phyloP scores from a whole-genome alignment of 2,329 filamentous ascomycete genomes.

The Penicillium sp. region DNA sequence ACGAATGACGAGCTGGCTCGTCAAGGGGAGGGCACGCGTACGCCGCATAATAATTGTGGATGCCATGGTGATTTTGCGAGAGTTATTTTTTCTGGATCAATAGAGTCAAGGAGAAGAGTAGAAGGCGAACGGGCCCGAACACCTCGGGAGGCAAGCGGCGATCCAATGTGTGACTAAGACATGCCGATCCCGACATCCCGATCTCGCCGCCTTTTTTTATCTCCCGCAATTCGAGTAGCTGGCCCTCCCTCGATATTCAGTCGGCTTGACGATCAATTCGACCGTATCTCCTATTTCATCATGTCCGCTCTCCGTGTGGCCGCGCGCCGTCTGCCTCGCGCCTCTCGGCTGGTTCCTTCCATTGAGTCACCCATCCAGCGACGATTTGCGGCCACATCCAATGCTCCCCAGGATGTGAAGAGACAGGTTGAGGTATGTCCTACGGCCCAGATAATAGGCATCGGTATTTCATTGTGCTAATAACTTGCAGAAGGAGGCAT shows the following conservation, averaged over 20 bases:
- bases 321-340: slow-evolving; percentile 33
- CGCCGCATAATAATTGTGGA: slow-evolving; percentile 25
- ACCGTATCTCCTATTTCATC: background rate
- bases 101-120: background rate
- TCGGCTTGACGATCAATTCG: slow-evolving; percentile 1
- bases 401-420: slow-evolving; percentile 28
- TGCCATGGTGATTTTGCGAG: slow-evolving; percentile 17
- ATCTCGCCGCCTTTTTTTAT: slow-evolving; percentile 21
- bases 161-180: slow-evolving; percentile 9
- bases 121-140: background rate
- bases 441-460: background rate
- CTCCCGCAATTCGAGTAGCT: slow-evolving; percentile 3
- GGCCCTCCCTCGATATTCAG: background rate
- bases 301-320: slow-evolving; percentile 36
- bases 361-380: slow-evolving; percentile 33
- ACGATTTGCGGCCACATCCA: slow-evolving; percentile 33
- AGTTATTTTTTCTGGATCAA: slow-evolving; percentile 1
- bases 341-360: slow-evolving; percentile 27
- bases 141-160: slow-evolving; percentile 8
- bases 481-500: slow-evolving; percentile 42
- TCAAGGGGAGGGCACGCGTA: slow-evolving; percentile 43
- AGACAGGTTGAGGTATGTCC: slow-evolving; percentile 23
- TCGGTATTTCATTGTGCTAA: background rate
- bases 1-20: slow-evolving; percentile 23
- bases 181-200: slow-evolving; percentile 22